Base-by-base conservation (phyloP, 2,329 filamentous ascomycete genomes). In the Alternaria angustiovoidea region DNA sequence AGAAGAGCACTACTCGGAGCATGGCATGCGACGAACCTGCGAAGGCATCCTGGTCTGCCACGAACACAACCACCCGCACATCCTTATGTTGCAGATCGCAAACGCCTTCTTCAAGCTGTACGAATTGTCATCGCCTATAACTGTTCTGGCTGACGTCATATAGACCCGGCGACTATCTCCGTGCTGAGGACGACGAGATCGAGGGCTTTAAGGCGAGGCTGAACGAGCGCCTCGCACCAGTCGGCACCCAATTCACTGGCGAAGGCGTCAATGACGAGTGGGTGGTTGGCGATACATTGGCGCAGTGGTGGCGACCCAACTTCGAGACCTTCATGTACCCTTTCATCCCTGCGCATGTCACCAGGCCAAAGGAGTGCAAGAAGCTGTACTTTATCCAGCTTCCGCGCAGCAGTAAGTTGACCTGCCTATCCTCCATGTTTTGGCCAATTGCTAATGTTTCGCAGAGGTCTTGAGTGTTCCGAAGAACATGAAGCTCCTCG, bases 281-380 rank as follows among this genome's bases (percentile, higher is more conserved):
- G 95, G 87, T 96, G 78, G 89, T 99, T 69, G 93, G 92, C 70
- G 95, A 98, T 78, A 97, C 94, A 49, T 85, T 99, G 57, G 94
- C 95, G 54, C 94, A 97, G 82, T 99, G 95, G 95, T 99, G 94
- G 93, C 87, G 95, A 59, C 95, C 95, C 54, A 99, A 98, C 83
- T 97, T 98, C 78, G 95, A 99, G 84, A 98, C 95, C 2, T 98
- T 98, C 85, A 97, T 99, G 93, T 99, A 99, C 78, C 95, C 95
- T 0, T 99, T 97, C 80, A 90, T 98, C 58, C 95, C 95, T 7
- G 93, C 94, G 18, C 95, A 99, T 81, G 93, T 97, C 64, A 97
- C 94, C 18, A 86, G 95, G 53, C 95, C 95, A 7, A 99, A 99
- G 84, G 95, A 99, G 83, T 97, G 94, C 84, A 99, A 99, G 85